These are phyloP conservation scores for Blumeriella jaapii DNA, from an alignment of 2,329 filamentous ascomycete species.

Conservation along the genomic window DNA sequence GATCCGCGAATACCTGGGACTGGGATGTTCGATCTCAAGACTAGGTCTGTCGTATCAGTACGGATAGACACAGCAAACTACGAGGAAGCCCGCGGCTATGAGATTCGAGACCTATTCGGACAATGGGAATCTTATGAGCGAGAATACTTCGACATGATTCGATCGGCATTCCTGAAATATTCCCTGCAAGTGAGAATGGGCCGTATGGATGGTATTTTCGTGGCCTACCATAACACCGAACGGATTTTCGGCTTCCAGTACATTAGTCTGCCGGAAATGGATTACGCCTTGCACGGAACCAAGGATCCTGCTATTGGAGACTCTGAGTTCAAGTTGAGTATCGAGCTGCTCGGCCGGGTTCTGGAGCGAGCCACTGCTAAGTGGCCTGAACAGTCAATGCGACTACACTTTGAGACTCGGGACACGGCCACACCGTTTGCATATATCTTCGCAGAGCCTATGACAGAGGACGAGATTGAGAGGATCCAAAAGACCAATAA, in stretches of 20 bases:
- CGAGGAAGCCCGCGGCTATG: constrained; percentile 70
- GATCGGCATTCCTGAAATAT: constrained; percentile 90
- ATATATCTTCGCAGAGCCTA: constrained; percentile 84
- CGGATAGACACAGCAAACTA: constrained; percentile 72
- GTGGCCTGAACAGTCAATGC: constrained; percentile 66
- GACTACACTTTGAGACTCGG: constrained; percentile 73
- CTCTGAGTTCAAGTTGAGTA: constrained; percentile 71
- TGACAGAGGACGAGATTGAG: constrained; percentile 60
- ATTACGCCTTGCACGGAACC: constrained; percentile 77
- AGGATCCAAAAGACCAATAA: constrained; percentile 59
- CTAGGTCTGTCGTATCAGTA: constrained; percentile 79
- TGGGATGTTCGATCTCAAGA: constrained; percentile 95
- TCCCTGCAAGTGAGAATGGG: constrained; percentile 94
- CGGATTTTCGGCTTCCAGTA: constrained; percentile 98
- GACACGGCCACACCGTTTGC: constrained; percentile 48
- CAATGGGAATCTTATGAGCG: constrained; percentile 86
- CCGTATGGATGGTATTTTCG: constrained; percentile 96
- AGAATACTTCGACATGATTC: constrained; percentile 94
- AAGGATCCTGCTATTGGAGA: constrained; percentile 57
- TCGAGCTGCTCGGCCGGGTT: constrained; percentile 68
- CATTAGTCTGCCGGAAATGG: constrained; percentile 76
- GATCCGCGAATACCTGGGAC: constrained; percentile 78
- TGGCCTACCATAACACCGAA: constrained; percentile 89
- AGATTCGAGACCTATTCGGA: constrained; percentile 67
- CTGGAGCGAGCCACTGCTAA: constrained; percentile 62